Conservation (phyloP, 306 rosid species). For the Medicago ruthenica region DNA sequence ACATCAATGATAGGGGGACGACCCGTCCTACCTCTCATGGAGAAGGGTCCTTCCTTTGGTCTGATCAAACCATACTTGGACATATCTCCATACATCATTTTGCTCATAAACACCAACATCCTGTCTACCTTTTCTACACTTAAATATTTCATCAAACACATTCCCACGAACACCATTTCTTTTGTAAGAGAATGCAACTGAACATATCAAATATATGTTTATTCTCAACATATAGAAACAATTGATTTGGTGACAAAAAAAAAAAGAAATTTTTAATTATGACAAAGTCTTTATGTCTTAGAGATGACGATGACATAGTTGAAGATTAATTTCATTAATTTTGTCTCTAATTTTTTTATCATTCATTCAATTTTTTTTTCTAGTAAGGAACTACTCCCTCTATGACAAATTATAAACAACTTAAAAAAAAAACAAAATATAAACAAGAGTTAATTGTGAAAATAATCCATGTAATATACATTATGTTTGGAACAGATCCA, state of each 20-base stretch:
- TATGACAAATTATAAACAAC: no score
- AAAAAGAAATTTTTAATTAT: no score
- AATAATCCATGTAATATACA: no score
- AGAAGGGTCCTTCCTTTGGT: slow-evolving; percentile 65
- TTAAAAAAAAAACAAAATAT: no score
- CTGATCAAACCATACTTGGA: slow-evolving; percentile 53
- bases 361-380: background rate
- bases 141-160: slow-evolving; percentile 51
- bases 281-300: background rate
- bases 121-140: slow-evolving; percentile 48
- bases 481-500: no score
- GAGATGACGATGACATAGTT: background rate
- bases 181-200: slow-evolving; percentile 58
- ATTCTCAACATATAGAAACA: background rate
- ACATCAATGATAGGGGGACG: slow-evolving; percentile 71
- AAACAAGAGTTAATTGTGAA: no score
- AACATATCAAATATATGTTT: background rate
- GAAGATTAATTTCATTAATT: background rate
- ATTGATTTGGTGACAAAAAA: no score
- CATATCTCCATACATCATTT: slow-evolving; percentile 51
- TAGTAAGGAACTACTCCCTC: no score
- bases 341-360: background rate
- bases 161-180: slow-evolving; percentile 62
- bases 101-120: slow-evolving; percentile 41
- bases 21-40: slow-evolving; percentile 31